Percentiles rank a stretch among this genome's conserved stretches.
phyloP scores from a whole-genome alignment of 176 grass and related monocot species.

The Chrysopogon serrulatus region DNA sequence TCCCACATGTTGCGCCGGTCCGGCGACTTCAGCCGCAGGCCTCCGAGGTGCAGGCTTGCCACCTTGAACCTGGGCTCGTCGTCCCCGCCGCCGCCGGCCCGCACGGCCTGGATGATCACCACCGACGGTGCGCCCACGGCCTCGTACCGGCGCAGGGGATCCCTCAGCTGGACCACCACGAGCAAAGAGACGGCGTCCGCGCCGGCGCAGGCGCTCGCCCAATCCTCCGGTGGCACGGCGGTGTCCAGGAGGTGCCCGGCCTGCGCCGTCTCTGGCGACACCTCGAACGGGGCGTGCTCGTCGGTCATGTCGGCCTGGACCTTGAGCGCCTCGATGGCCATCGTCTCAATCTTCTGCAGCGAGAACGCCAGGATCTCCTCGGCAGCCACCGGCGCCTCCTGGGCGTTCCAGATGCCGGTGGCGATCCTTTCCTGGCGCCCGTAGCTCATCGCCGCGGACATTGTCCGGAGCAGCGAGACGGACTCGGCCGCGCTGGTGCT shows the following conservation, averaged over 20 bases:
- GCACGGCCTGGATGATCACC: constrained; percentile 59
- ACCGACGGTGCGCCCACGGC: constrained; percentile 64
- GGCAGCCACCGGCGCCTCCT: constrained; percentile 38
- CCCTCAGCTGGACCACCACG: constrained; percentile 71
- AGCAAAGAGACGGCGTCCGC: constrained; percentile 40
- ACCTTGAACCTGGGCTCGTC: constrained; percentile 77
- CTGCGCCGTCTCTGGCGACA: constrained; percentile 26
- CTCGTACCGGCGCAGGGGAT: constrained; percentile 83
- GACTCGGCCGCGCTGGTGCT: constrained; percentile 61
- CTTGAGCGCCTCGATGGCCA: constrained; percentile 79
- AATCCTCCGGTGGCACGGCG: constrained; percentile 53
- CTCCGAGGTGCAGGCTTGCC: constrained; percentile 64
- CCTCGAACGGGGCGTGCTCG: constrained; percentile 69
- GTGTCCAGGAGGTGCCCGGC: constrained; percentile 45
- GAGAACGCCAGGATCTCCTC: constrained; percentile 71
- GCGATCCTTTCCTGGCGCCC: constrained; percentile 58
- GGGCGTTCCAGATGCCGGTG: constrained; percentile 77
- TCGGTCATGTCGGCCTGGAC: constrained; percentile 67
- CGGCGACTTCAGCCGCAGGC: constrained; percentile 44
- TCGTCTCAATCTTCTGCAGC: constrained; percentile 76
- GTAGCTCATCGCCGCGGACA: constrained; percentile 47
- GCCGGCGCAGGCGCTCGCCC: constrained; percentile 23
- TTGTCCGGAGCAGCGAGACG: constrained; percentile 50
- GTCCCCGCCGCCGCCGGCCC: background rate
- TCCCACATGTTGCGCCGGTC: constrained; percentile 63